Conservation (phyloP, 345 rosid genomes). For the Linum tenue region DNA sequence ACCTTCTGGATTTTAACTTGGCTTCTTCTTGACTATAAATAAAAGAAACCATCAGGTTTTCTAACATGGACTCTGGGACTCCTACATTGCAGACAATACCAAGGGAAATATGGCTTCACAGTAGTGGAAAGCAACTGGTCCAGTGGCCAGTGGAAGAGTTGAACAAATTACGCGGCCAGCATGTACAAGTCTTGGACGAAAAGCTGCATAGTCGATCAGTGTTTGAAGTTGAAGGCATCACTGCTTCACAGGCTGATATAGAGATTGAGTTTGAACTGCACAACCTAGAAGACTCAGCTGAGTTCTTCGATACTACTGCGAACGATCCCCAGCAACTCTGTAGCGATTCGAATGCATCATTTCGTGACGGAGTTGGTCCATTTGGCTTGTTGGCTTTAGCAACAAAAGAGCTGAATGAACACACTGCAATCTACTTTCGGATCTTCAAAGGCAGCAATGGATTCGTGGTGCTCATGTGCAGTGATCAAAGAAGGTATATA, state of each 20-base stretch:
- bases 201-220: background rate
- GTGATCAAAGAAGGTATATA: conserved; percentile 4
- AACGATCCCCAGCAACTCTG: conserved; percentile 38
- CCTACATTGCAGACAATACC: conserved; percentile 6
- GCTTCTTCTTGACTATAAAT: background rate
- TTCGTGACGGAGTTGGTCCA: conserved; percentile 40
- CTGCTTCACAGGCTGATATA: conserved; percentile 31
- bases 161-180: background rate
- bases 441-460: conserved; percentile 30
- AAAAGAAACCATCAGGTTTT: background rate
- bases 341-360: conserved; percentile 24
- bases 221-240: conserved; percentile 5
- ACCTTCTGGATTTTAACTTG: background rate
- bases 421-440: conserved; percentile 53
- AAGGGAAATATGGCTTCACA: background rate
- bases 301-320: conserved; percentile 20
- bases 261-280: conserved; percentile 42
- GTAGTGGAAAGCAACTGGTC: background rate
- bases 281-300: conserved; percentile 18
- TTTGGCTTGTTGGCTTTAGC: conserved; percentile 59
- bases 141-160: conserved; percentile 6
- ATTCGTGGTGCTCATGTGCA: conserved; percentile 20
- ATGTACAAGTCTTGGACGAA: background rate
- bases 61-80: background rate
- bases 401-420: conserved; percentile 39